Base-by-base conservation (phyloP, 2,329 filamentous ascomycete species). In the Verticillium klebahnii region DNA sequence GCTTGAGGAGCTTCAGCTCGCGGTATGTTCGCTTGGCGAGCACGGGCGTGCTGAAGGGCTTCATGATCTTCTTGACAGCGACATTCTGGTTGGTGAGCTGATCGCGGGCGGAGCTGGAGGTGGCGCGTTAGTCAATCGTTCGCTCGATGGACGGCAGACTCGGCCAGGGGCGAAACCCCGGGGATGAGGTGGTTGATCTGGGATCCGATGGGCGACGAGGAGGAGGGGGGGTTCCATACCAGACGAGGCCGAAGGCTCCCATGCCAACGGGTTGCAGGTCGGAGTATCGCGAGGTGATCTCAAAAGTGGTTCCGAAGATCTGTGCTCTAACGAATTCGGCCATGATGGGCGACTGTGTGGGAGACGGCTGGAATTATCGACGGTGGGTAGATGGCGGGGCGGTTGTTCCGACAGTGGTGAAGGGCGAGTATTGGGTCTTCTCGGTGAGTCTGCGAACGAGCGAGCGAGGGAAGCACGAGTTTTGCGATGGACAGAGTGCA, bases 31-130 rank as follows among this genome's bases (percentile, higher is more conserved):
- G 87, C 83, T 99, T 99, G 63, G 95, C 95, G 57, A 99, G 84
- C 63, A 99, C 95, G 1, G 95, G 93, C n/a, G 95, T 99, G 84
- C 93, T 97, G 80, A 99, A 99, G 11, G 95, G 95, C 83, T 98
- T 99, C 94, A 99, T 98, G 74, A 99, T 99, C 87, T 99, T 99
- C 86, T 99, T 99, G 75, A 99, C 93, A 63, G 95, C 95, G 65
- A 99, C 95, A 78, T 93, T 93, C 78, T 97, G 93, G 75, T 87
- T 91, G 64, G 95, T 98, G 78, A 99, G 92, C 82, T 98, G 93
- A 77, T 99, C 95, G 80, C 93, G 94, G 62, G 95, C 95, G 67
- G 95, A 98, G 80, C 94, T 98, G 67, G 32, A 60, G 52, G 14
- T 12, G 25, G 12, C 52, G 3, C 31, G 60, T 66, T 40, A 66